Conservation (phyloP, 176 grass and related monocot species). For the Saccharum officinarum region DNA sequence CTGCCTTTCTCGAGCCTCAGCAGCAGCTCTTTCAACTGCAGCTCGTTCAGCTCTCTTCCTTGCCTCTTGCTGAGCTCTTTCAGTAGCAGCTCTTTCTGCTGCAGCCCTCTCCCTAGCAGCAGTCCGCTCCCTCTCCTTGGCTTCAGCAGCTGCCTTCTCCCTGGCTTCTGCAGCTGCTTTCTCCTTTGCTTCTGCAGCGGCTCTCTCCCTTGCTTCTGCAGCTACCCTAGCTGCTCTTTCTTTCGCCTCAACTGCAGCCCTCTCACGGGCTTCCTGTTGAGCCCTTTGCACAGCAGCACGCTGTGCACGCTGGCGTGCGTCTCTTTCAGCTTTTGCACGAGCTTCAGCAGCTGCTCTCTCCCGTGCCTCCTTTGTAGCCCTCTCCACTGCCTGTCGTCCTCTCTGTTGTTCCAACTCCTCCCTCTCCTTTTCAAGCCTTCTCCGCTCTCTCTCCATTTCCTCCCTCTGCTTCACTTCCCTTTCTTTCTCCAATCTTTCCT, state of each 20-base stretch:
- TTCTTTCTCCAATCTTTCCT: constrained; percentile 48
- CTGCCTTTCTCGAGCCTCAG: constrained; percentile 68
- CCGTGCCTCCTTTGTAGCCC: constrained; percentile 68
- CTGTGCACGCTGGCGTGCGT: constrained; percentile 51
- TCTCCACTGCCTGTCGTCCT: constrained; percentile 61
- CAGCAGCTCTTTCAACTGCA: constrained; percentile 71
- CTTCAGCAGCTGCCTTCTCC: constrained; percentile 52
- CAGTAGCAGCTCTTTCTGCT: constrained; percentile 55
- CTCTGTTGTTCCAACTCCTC: constrained; percentile 54
- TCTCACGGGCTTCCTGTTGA: constrained; percentile 61
- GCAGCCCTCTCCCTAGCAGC: constrained; percentile 49
- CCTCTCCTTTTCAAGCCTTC: constrained; percentile 61
- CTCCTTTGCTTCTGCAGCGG: constrained; percentile 33
- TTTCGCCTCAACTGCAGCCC: constrained; percentile 56
- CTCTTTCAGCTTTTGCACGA: constrained; percentile 66
- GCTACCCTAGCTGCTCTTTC: constrained; percentile 54
- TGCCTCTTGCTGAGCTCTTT: constrained; percentile 66
- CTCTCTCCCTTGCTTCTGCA: constrained; percentile 46
- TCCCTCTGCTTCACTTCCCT: constrained; percentile 49
- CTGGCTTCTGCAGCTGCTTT: constrained; percentile 34
- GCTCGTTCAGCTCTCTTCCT: constrained; percentile 62
- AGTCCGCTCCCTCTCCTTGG: constrained; percentile 55
- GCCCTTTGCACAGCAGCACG: constrained; percentile 73
- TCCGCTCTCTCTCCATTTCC: constrained; percentile 49
- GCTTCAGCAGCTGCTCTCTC: constrained; percentile 73